Evolutionary conservation across 257 asterid species (phyloP), one percentile per base, ranked within the genome.

Genomic region (Primulina tabacum): DNA sequence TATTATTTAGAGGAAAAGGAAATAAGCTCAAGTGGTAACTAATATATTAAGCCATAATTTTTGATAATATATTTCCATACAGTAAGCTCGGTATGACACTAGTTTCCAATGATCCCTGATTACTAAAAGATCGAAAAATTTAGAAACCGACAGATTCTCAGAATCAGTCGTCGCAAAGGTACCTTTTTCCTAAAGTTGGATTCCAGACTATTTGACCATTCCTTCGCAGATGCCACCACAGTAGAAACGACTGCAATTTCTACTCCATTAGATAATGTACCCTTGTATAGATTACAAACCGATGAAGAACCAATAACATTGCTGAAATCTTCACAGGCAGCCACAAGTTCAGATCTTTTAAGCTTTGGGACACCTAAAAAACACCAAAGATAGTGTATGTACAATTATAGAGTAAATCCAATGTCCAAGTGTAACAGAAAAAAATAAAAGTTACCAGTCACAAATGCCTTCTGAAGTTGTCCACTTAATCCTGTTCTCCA

Each of bases 401-500:
- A 21, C 20, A 32, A 14, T 17, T 10, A 24, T 6, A 33, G 26
- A 26, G 20, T 7, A 16, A 50, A 62, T 69, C 29, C 34, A 58
- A 29, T 16, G 37, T n/a, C 65, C 1, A 55, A 63, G 55, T 7
- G 30, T 29, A 57, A 34, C 37, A 21, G 33, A 26, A 66, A 56
- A 67, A 61, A 34, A 69, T 14, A 37, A 24, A 64, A 37, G 14
- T 67, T 86, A 90, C 96, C 99, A 4, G 96, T 88, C 26, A 90
- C 85, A 37, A 89, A 87, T 21, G 96, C 97, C 81, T 83, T 85
- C 81, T 91, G 96, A 43, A 94, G 91, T 84, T 90, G 96, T 59
- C 97, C 97, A 30, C 99, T 94, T 81, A 94, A 78, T 75, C 99
- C 99, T 0, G 96, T 82, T 34, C 87, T 85, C 97, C 99, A 91